phyloP scores from a whole-genome alignment of 2,329 filamentous ascomycete species.

The Apiospora arundinis region DNA sequence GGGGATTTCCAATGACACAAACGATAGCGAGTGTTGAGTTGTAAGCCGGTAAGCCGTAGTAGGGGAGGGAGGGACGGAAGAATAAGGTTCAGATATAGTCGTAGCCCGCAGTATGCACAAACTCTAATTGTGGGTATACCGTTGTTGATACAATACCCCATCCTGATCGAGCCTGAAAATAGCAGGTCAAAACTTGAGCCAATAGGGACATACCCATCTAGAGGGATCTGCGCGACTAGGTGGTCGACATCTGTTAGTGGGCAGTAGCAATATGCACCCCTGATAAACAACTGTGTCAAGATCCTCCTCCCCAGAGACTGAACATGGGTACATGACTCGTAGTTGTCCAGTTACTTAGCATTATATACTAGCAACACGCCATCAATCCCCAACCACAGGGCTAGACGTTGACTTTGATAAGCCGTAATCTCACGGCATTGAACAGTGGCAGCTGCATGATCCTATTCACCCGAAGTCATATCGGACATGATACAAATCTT shows the following conservation, averaged over 20 bases:
- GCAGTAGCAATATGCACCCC: background rate
- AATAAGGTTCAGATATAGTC: constrained; percentile 9
- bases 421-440: background rate
- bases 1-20: background rate
- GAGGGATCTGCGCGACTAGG: background rate
- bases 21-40: background rate
- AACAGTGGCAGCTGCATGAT: background rate
- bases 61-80: background rate
- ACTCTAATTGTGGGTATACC: background rate
- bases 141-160: background rate
- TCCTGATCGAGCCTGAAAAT: background rate
- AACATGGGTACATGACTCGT: background rate
- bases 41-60: background rate
- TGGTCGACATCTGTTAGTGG: background rate
- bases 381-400: background rate
- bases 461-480: background rate
- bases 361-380: background rate
- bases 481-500: background rate
- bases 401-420: background rate
- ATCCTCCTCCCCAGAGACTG: background rate
- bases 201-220: background rate
- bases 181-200: background rate
- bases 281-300: background rate
- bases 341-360: background rate
- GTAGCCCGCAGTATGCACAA: background rate